These are phyloP conservation scores for Aspergillus ruber DNA, from an alignment of 2,329 filamentous ascomycete species.

Conservation along the genomic window DNA sequence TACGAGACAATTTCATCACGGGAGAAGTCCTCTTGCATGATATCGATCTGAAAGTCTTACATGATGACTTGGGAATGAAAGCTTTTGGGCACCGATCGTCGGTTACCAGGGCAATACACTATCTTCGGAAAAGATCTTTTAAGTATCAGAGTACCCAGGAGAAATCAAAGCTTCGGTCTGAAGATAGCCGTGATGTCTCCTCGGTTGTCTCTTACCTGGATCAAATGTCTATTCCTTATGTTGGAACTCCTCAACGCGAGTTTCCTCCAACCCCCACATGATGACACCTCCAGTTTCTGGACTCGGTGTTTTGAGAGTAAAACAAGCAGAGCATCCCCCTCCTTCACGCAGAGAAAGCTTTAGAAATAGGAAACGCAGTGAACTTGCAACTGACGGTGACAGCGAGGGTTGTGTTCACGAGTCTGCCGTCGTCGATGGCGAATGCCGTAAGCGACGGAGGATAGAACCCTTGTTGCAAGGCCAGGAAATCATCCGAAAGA, in stretches of 20 bases:
- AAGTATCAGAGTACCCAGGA: constrained; percentile 36
- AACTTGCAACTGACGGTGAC: neutral
- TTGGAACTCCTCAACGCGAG: neutral
- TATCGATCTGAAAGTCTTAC: constrained; percentile 43
- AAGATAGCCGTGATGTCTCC: constrained; percentile 3
- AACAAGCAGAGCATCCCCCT: neutral
- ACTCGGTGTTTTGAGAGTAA: neutral
- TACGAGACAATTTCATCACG: constrained; percentile 59
- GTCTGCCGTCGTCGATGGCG: constrained; percentile 16
- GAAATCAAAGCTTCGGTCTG: neutral
- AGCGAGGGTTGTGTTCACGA: constrained; percentile 13
- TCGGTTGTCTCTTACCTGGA: neutral
- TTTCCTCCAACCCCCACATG: neutral
- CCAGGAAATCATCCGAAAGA: neutral
- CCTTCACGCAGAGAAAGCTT: neutral
- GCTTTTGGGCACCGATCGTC: constrained; percentile 53
- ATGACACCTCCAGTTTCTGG: neutral
- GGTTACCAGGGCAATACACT: constrained; percentile 52
- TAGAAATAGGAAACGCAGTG: neutral
- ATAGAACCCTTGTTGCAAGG: neutral
- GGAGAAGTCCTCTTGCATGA: constrained; percentile 59
- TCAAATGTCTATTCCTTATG: neutral
- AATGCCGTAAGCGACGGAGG: constrained; percentile 26
- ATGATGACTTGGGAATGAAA: constrained; percentile 53
- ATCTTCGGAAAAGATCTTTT: constrained; percentile 49